A percentile compares a stretch with the other conserved stretches of the same genome.
Conservation (phyloP, 129 eudicot genomes). For the Lonicera japonica region DNA sequence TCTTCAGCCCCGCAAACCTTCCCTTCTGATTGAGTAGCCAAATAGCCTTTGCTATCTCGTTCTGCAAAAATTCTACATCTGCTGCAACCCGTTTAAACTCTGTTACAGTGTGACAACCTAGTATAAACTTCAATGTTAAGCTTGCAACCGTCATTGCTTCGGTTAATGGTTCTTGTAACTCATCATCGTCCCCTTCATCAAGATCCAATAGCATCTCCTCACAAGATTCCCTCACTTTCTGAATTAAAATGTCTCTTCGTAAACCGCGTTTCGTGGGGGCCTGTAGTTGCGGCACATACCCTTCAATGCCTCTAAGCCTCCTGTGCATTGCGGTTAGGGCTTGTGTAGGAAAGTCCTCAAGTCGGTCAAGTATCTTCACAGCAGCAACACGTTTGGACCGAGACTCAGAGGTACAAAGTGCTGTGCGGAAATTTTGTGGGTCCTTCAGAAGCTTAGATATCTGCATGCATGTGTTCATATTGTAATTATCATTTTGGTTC, state of each 20-base stretch:
- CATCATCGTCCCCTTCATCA: slow-evolving; percentile 25
- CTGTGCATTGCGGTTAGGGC: slow-evolving; percentile 54
- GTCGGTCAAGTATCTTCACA: slow-evolving; percentile 37
- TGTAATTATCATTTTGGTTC: slow-evolving; percentile 1
- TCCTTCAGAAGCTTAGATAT: slow-evolving; percentile 29
- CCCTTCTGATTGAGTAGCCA: slow-evolving; percentile 32
- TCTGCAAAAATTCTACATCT: slow-evolving; percentile 37
- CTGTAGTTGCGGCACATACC: slow-evolving; percentile 36
- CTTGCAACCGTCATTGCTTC: slow-evolving; percentile 61
- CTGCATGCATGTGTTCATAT: slow-evolving; percentile 13
- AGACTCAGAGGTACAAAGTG: slow-evolving; percentile 20
- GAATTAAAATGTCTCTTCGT: slow-evolving; percentile 22
- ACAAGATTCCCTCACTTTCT: slow-evolving; percentile 30
- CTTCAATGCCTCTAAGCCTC: slow-evolving; percentile 43
- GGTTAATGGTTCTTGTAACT: slow-evolving; percentile 36
- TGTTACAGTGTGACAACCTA: slow-evolving; percentile 20
- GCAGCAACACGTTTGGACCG: slow-evolving; percentile 43
- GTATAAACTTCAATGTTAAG: slow-evolving; percentile 36
- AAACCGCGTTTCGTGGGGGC: slow-evolving; percentile 20
- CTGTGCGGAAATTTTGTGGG: slow-evolving; percentile 35
- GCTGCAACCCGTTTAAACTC: slow-evolving; percentile 43
- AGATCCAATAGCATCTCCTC: slow-evolving; percentile 30
- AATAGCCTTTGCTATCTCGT: slow-evolving; percentile 53
- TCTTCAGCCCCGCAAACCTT: slow-evolving; percentile 24
- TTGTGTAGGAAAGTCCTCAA: slow-evolving; percentile 41